phyloP scores from a whole-genome alignment of 2,329 filamentous ascomycete genomes.

The Blastomyces silverae region DNA sequence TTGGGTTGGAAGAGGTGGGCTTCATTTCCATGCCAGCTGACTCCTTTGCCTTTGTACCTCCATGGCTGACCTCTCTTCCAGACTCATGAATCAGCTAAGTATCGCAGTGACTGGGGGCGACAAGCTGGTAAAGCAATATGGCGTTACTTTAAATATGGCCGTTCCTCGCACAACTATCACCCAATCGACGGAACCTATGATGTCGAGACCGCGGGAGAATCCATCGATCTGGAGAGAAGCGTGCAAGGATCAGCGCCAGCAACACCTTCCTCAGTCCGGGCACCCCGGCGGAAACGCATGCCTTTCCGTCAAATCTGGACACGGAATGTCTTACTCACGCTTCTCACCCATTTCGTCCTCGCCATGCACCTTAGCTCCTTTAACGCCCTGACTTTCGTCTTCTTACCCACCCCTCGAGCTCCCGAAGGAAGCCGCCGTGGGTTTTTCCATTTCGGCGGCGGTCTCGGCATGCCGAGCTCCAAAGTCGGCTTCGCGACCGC shows the following conservation, averaged over 20 bases:
- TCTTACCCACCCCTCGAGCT: slow-evolving; percentile 64
- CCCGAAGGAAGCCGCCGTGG: slow-evolving; percentile 36
- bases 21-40: neutral
- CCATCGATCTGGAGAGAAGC: slow-evolving; percentile 31
- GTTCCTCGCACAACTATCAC: slow-evolving; percentile 30
- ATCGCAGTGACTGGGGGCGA: slow-evolving; percentile 39
- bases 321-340: slow-evolving; percentile 49
- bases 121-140: slow-evolving; percentile 34
- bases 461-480: slow-evolving; percentile 64
- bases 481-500: slow-evolving; percentile 72
- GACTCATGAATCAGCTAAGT: slow-evolving; percentile 36
- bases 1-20: slow-evolving; percentile 60
- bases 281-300: slow-evolving; percentile 34
- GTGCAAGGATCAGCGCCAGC: slow-evolving; percentile 25
- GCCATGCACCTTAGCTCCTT: slow-evolving; percentile 70
- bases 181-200: slow-evolving; percentile 27
- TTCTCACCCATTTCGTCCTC: slow-evolving; percentile 61
- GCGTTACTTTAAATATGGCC: slow-evolving; percentile 26
- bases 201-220: slow-evolving; percentile 26
- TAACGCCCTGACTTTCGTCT: slow-evolving; percentile 68
- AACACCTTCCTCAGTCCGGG: slow-evolving; percentile 26
- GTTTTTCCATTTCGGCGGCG: slow-evolving; percentile 59
- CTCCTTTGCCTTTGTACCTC: neutral
- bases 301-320: slow-evolving; percentile 49
- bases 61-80: slow-evolving; percentile 16